Base-by-base conservation (phyloP, 345 rosid genomes). In the Citrus unshiu region DNA sequence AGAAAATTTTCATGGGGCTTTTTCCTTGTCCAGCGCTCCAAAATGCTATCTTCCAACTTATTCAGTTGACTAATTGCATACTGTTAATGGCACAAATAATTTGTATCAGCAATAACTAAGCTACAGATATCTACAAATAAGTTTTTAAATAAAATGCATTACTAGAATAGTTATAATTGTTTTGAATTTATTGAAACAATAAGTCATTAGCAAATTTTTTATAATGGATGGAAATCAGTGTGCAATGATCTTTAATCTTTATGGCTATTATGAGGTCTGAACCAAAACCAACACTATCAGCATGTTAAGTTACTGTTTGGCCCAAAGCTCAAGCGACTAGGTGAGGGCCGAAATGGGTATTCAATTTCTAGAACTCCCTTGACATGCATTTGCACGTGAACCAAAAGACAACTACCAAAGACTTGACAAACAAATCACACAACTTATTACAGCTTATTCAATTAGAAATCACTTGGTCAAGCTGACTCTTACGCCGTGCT, bases 21-120 rank as follows among this genome's bases (percentile, higher is more conserved):
- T 80, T 86, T 90, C 80, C 77, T 88, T 60, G 84, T 81, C 99
- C 98, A 93, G 84, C 91, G 89, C 73, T 90, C 90, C 93, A 89
- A 90, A 74, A 95, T 91, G 93, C 93, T 91, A 77, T 95, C 99
- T 87, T 93, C 99, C 87, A 95, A 78, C 87, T 90, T 95, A 83
- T 86, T 92, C 75, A 93, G 91, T 82, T 95, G 99, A 88, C 93
- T 95, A 77, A 93, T 87, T 78, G 98, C 99, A 84, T 92, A 93
- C 99, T 95, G 95, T 79, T 39, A 78, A 78, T 14, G 81, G 75
- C 76, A 85, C 56, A 39, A 61, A 81, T 72, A 59, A 70, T 61
- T 76, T 66, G 65, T 58, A 74, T 75, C 51, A 81, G 81, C 54
- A 32, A 7, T 49, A 46, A 72, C 10, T 14, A 61, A 40, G 19